Conservation (phyloP, 768 basidiomycete genomes). For the Termitomyces sp. region DNA sequence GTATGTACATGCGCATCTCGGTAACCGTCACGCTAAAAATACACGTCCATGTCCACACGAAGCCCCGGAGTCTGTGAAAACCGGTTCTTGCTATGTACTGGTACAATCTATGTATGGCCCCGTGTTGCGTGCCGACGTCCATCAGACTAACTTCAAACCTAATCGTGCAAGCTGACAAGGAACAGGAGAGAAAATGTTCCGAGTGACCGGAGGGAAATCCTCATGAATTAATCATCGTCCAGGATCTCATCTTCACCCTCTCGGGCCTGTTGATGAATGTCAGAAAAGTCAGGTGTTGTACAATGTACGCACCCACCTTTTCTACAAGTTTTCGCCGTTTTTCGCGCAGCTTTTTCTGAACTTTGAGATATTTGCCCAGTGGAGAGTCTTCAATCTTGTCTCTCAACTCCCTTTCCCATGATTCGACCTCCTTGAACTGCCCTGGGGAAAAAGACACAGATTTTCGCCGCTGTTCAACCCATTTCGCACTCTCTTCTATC, state of each 20-base stretch:
- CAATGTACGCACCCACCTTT: constrained; percentile 50
- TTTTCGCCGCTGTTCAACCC: constrained; percentile 71
- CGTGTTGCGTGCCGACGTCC: neutral
- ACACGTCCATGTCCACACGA: neutral
- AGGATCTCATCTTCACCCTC: constrained; percentile 69
- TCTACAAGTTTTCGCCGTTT: constrained; percentile 66
- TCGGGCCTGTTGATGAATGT: constrained; percentile 48
- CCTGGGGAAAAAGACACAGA: constrained; percentile 74
- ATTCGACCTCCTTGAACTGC: constrained; percentile 60
- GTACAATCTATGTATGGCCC: neutral
- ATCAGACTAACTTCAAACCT: constrained; percentile 2
- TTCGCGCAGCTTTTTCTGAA: constrained; percentile 78
- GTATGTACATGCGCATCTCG: neutral
- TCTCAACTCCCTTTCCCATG: constrained; percentile 65
- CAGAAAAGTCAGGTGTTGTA: constrained; percentile 12
- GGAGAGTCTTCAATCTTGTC: constrained; percentile 66
- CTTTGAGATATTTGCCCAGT: constrained; percentile 75
- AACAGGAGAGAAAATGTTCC: neutral
- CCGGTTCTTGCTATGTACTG: neutral
- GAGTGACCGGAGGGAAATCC: neutral
- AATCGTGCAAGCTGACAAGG: neutral
- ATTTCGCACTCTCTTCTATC: constrained; percentile 77
- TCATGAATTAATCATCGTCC: constrained; percentile 31
- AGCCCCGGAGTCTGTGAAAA: neutral
- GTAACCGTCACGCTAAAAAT: neutral